phyloP scores from a whole-genome alignment of 1,284 basidiomycete species.

The Porodaedalea pini region DNA sequence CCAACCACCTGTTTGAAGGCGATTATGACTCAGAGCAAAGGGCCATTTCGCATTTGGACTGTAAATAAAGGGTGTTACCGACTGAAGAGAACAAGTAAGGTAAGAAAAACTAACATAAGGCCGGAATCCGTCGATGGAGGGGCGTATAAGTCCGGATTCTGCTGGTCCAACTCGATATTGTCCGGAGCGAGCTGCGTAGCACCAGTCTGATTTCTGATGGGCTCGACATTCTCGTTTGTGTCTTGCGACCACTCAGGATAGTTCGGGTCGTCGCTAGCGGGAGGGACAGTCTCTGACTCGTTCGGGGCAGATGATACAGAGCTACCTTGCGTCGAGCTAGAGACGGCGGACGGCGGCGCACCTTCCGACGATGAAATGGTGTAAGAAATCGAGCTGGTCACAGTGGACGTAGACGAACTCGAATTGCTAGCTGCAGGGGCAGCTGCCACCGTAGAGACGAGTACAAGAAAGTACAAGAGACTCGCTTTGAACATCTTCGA shows the following conservation, averaged over 20 bases:
- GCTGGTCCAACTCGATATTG: slow-evolving; percentile 45
- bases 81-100: slow-evolving; percentile 26
- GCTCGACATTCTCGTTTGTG: slow-evolving; percentile 29
- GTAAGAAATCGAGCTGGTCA: neutral
- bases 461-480: neutral
- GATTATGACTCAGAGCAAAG: slow-evolving; percentile 52
- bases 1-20: slow-evolving; percentile 55
- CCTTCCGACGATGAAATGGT: neutral
- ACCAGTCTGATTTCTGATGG: slow-evolving; percentile 44
- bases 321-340: neutral
- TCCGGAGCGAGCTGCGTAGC: slow-evolving; percentile 53
- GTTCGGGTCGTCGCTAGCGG: slow-evolving; percentile 52
- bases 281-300: slow-evolving; percentile 37
- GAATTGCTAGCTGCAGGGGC: slow-evolving; percentile 3
- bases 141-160: slow-evolving; percentile 47
- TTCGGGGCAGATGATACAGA: slow-evolving; percentile 11
- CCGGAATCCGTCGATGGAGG: slow-evolving; percentile 54
- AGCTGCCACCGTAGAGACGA: neutral
- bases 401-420: neutral
- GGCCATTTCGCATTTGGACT: slow-evolving; percentile 56
- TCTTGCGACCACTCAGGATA: slow-evolving; percentile 36
- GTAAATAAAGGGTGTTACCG: slow-evolving; percentile 27
- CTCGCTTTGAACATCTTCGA: neutral
- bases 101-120: slow-evolving; percentile 27
- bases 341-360: neutral